Conservation (phyloP, 2,329 filamentous ascomycete genomes). For the Aspergillus carbonarius region DNA sequence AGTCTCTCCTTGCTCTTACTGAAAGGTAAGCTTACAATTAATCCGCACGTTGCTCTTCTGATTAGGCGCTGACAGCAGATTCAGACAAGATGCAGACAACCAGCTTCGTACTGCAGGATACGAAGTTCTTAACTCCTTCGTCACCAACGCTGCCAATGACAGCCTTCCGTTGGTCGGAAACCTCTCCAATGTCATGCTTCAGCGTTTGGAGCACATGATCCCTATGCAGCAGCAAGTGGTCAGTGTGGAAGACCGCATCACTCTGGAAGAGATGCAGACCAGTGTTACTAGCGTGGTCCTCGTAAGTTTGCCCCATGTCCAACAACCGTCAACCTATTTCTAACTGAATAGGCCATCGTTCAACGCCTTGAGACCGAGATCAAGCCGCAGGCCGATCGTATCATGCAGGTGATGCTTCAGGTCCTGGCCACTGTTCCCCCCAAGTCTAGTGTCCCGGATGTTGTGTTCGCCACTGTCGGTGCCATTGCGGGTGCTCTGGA, state of each 20-base stretch:
- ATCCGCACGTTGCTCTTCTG: neutral
- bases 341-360: conserved; percentile 65
- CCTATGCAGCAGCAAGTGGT: conserved; percentile 90
- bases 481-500: conserved; percentile 89
- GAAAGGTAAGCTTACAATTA: conserved; percentile 55
- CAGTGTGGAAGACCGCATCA: conserved; percentile 94
- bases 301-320: conserved; percentile 31
- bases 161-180: conserved; percentile 77
- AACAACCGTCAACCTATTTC: neutral
- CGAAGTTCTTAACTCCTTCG: conserved; percentile 93
- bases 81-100: conserved; percentile 71
- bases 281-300: conserved; percentile 89
- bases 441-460: conserved; percentile 94
- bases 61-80: conserved; percentile 13
- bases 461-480: conserved; percentile 87
- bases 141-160: conserved; percentile 84
- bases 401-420: conserved; percentile 86
- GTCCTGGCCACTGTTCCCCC: conserved; percentile 73
- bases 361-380: conserved; percentile 90
- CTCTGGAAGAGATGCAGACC: conserved; percentile 95
- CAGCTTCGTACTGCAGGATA: conserved; percentile 93
- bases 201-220: conserved; percentile 86
- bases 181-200: conserved; percentile 83
- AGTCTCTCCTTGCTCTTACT: conserved; percentile 80
- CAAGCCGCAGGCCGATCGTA: conserved; percentile 82